phyloP scores from a whole-genome alignment of 768 basidiomycete species.

The Suillus occidentalis region DNA sequence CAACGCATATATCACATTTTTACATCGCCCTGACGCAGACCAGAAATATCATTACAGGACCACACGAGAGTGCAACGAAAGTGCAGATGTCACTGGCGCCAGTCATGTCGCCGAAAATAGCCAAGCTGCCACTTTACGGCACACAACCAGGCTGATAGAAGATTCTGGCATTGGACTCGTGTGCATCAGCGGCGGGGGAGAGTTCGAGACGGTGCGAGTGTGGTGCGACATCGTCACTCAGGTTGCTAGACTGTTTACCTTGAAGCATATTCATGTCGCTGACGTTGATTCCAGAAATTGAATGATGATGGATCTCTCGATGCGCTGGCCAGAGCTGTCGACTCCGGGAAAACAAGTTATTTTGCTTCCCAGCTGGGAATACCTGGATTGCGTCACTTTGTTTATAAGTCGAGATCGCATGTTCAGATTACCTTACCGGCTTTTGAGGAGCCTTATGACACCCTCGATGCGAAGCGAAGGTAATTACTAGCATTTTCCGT shows the following conservation, averaged over 20 bases:
- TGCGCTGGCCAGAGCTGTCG: constrained; percentile 48
- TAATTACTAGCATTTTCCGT: constrained; percentile 24
- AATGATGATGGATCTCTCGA: constrained; percentile 56
- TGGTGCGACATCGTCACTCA: constrained; percentile 73
- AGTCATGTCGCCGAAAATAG: constrained; percentile 8
- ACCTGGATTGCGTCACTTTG: constrained; percentile 89
- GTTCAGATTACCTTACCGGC: constrained; percentile 87
- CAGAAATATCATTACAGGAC: not conserved
- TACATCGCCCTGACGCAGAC: constrained; percentile 41
- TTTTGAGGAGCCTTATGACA: constrained; percentile 87
- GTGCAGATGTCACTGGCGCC: constrained; percentile 1
- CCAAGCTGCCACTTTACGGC: constrained; percentile 19
- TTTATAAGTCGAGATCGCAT: constrained; percentile 87
- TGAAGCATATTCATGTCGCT: constrained; percentile 2
- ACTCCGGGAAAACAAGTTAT: constrained; percentile 57
- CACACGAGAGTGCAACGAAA: constrained; percentile 10
- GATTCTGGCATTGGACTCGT: constrained; percentile 61
- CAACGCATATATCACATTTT: constrained; percentile 84
- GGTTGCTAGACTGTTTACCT: constrained; percentile 36
- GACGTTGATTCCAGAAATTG: constrained; percentile 51
- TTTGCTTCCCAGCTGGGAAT: constrained; percentile 76
- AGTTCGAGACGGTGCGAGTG: constrained; percentile 78
- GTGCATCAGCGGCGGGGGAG: constrained; percentile 77
- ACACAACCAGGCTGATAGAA: constrained; percentile 7
- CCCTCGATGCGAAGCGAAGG: constrained; percentile 59